These are phyloP conservation scores for Straminergon stramineum DNA, from an alignment of 225 moss, liverwort and hornwort genomes.

Conservation along the genomic window DNA sequence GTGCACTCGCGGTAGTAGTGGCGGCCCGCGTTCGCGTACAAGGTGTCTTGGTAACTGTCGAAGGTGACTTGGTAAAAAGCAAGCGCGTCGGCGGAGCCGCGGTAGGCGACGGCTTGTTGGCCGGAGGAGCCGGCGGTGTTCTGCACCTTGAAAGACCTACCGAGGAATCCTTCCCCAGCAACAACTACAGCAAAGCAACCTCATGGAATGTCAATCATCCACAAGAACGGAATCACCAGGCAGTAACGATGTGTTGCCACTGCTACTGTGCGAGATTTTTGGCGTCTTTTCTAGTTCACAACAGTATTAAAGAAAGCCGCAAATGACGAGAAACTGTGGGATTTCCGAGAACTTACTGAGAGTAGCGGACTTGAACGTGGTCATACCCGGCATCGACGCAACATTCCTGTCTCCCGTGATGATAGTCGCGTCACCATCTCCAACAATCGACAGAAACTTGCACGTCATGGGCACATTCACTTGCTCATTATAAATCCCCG, in stretches of 20 bases:
- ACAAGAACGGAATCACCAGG: neutral
- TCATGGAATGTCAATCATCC: neutral
- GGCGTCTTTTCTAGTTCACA: neutral
- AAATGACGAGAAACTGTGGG: too few species aligned
- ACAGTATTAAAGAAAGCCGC: too few species aligned
- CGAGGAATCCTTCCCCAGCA: slow-evolving; percentile 32
- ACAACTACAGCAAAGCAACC: slow-evolving; percentile 20
- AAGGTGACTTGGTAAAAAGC: slow-evolving; percentile 28
- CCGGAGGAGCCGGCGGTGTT: slow-evolving; percentile 39
- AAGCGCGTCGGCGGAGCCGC: slow-evolving; percentile 32
- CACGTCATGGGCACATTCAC: slow-evolving; percentile 32
- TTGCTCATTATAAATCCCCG: slow-evolving; percentile 46
- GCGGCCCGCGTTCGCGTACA: slow-evolving; percentile 37
- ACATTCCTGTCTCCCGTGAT: slow-evolving; percentile 55
- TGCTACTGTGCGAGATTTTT: neutral
- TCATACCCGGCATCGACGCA: slow-evolving; percentile 9
- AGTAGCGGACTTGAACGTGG: slow-evolving; percentile 56
- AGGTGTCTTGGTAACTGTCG: slow-evolving; percentile 43
- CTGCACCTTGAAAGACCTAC: slow-evolving; percentile 23
- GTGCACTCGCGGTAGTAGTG: slow-evolving; percentile 51
- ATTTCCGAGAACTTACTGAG: slow-evolving; percentile 29
- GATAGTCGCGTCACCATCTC: slow-evolving; percentile 51
- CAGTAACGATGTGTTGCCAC: neutral
- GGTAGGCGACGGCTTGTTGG: slow-evolving; percentile 36
- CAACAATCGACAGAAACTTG: slow-evolving; percentile 37